Percentiles rank a stretch among this genome's conserved stretches.
These are phyloP conservation scores for Trifolium fragiferum DNA, from an alignment of 306 rosid species.

Conservation along the genomic window DNA sequence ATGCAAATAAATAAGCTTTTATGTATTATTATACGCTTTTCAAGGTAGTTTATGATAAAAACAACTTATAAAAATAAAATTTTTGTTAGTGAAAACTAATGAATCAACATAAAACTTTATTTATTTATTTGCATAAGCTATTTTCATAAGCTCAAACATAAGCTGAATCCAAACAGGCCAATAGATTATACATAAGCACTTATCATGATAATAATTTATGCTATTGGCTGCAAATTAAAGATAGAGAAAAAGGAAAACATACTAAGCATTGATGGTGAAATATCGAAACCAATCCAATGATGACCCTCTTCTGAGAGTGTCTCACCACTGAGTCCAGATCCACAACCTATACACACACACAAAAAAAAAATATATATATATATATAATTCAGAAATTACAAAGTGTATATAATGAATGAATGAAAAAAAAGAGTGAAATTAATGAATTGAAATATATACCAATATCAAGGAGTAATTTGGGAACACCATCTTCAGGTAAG, in stretches of 20 bases:
- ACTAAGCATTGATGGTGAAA: conserved; percentile 95
- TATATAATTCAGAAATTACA: conserved; percentile 1
- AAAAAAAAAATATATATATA: not conserved
- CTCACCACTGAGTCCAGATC: conserved; percentile 96
- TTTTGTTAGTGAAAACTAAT: too few relatives aligned
- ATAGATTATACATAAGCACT: not conserved
- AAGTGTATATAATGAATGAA: not conserved
- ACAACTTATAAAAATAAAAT: too few relatives aligned
- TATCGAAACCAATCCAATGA: conserved; percentile 94
- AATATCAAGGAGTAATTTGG: conserved; percentile 83
- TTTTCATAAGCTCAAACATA: too few relatives aligned
- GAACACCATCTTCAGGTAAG: conserved; percentile 74
- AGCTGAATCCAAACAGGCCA: too few relatives aligned
- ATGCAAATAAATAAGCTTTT: too few relatives aligned
- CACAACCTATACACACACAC: conserved; percentile 87
- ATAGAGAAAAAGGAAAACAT: conserved; percentile 28
- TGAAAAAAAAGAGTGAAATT: not conserved
- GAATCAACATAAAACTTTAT: too few relatives aligned
- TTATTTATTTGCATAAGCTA: too few relatives aligned
- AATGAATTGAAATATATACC: conserved; percentile 49
- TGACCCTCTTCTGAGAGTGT: conserved; percentile 76
- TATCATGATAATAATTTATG: too few relatives aligned
- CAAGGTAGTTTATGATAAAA: too few relatives aligned
- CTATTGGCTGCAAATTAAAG: not conserved
- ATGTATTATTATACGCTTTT: too few relatives aligned